Conservation (phyloP, 2,329 filamentous ascomycete genomes). For the Colletotrichum ledebouriae region DNA sequence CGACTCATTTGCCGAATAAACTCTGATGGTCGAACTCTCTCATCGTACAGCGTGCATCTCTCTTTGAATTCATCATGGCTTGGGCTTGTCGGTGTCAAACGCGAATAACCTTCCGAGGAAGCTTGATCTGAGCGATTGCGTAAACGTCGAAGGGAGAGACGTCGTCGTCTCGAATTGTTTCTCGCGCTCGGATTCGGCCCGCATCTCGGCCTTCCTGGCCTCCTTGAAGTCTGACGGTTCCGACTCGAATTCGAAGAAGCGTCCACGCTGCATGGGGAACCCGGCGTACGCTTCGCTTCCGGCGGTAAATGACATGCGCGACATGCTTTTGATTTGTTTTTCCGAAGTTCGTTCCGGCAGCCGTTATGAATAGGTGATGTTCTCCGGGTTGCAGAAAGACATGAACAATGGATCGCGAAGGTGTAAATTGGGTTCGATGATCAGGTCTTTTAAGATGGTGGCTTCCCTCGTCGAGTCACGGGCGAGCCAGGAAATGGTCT, state of each 20-base stretch:
- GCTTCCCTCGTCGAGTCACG: too few relatives aligned
- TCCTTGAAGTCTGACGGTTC: slow-evolving; percentile 35
- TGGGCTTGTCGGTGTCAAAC: slow-evolving; percentile 8
- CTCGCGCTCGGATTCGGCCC: slow-evolving; percentile 29
- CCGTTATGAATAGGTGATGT: neutral
- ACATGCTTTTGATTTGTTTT: slow-evolving; percentile 15
- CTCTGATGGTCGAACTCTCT: too few relatives aligned
- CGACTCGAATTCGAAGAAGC: slow-evolving; percentile 24
- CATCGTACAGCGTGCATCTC: neutral
- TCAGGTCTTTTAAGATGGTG: too few relatives aligned
- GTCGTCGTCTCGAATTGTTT: neutral
- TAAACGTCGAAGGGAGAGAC: neutral
- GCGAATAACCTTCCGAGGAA: slow-evolving; percentile 5
- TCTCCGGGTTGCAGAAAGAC: neutral
- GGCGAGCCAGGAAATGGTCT: neutral
- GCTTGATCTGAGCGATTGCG: neutral
- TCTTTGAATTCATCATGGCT: neutral
- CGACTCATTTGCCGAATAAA: neutral
- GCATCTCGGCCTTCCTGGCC: slow-evolving; percentile 37
- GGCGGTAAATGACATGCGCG: slow-evolving; percentile 29
- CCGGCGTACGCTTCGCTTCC: slow-evolving; percentile 25
- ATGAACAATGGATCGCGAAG: too few relatives aligned
- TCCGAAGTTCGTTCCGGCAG: neutral
- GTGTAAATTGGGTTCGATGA: too few relatives aligned
- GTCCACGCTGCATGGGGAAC: slow-evolving; percentile 23